Base-by-base conservation (phyloP, 208 protist genomes). In the Trypanosoma lewisi region DNA sequence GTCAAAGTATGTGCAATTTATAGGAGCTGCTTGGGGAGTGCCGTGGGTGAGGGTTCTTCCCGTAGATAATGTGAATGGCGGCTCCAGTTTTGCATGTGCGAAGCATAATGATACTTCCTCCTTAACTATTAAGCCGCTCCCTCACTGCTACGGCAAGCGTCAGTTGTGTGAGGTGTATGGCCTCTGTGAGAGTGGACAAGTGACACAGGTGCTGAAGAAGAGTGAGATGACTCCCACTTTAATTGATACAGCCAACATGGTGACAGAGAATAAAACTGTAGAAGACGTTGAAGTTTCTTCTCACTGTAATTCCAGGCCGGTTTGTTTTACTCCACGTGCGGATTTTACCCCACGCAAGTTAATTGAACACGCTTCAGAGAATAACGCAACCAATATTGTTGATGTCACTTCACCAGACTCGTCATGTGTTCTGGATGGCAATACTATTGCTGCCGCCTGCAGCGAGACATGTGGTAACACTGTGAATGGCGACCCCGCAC, bases 21-120 rank as follows among this genome's bases (percentile, higher is more conserved):
- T 85, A 8, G 83, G 83, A 21, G 65, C 75, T 6, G 80, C 80
- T 2, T 74, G 70, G 54, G 83, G 80, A 23, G 41, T 89, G 14
- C 77, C 77, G 11, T 89, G 83, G 83, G 54, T 81, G 25, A 19
- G 21, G 41, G 6, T 55, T 19, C 21, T 62, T 25, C 11, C 36
- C n/a, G 21, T 28, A 39, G 37, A 58, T 23, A 50, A 21, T 49
- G 41, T 12, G 33, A 28, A 0, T 30, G 16, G 19, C 17, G 25
- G n/a, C 47, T 45, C 27, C 6, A 0, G 11, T 36, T 4, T 39
- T 33, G 19, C 27, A 9, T 31, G 4, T 34, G 48, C n/a, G n/a
- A 28, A 25, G 12, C 27, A 37, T 33, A 31, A 16, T 63, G 34
- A 57, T 37, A 0, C 9, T 4, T 19, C 27, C 49, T 25, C 27